Base-by-base conservation (phyloP, 306 rosid genomes). In the Rosa chinensis region DNA sequence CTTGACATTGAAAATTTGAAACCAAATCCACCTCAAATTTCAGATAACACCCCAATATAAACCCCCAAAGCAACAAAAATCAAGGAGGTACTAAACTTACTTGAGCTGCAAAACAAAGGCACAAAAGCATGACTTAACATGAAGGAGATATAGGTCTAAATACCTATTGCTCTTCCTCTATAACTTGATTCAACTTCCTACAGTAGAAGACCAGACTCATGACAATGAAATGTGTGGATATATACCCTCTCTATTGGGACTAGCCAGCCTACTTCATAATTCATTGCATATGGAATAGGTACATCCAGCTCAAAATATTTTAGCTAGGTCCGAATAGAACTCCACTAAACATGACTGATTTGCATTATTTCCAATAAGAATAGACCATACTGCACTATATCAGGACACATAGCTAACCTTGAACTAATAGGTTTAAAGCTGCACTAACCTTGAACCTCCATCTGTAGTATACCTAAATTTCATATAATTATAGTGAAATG, bases 361-460 rank as follows among this genome's bases (percentile, higher is more conserved):
- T n/a, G 7, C 72, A 66, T 13, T 39, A 7, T 66, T 66, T 40
- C 10, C 71, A 39, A 37, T 35, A 28, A 63, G 20, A 63, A 17
- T 17, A 40, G 14, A 66, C 47, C 71, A 39, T 2, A 66, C 48
- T 39, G 47, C 28, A 39, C 25, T 59, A 45, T n/a, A 32, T 76
- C 35, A 39, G 78, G n/a, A 58, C 74, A 68, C 73, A 69, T 79
- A 81, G 44, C 87, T 67, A 47, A 93, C 98, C 98, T 89, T 93
- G 93, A 84, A 93, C 87, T 86, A 93, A 84, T 70, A 96, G 79
- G 90, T 87, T 90, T 82, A 96, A 82, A 17, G 98, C 99, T 45
- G 97, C 85, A 64, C 92, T 80, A 77, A 96, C n/a, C n/a, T n/a
- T n/a, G n/a, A n/a, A n/a, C n/a, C n/a, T n/a, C n/a, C n/a, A n/a